Evolutionary conservation across 306 rosid species (phyloP).

Genomic region (Parietaria judaica): DNA sequence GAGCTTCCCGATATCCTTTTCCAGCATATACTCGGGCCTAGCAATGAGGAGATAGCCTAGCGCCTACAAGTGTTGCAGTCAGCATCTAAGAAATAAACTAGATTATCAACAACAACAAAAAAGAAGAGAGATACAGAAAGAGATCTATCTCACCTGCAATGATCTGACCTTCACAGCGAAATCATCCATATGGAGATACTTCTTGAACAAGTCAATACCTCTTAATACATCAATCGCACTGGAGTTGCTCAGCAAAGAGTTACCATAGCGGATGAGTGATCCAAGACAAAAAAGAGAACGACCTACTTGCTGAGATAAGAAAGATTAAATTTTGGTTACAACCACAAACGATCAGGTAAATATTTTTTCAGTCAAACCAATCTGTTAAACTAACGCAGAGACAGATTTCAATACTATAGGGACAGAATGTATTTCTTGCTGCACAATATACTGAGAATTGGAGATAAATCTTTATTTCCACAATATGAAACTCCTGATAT

Average conservation of each 20-base stretch:
- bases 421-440: slow-evolving; percentile 1
- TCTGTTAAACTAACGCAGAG: neutral
- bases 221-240: slow-evolving; percentile 37
- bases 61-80: slow-evolving; percentile 55
- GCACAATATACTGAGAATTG: neutral
- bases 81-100: slow-evolving; percentile 18
- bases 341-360: neutral
- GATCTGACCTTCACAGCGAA: slow-evolving; percentile 65
- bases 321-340: slow-evolving; percentile 7
- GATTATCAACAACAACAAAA: neutral
- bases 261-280: slow-evolving; percentile 85
- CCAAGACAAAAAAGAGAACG: slow-evolving; percentile 96
- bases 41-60: slow-evolving; percentile 87
- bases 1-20: slow-evolving; percentile 70
- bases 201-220: slow-evolving; percentile 62
- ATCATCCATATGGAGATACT: slow-evolving; percentile 64
- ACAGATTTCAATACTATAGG: neutral
- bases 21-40: slow-evolving; percentile 91
- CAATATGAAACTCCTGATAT: neutral
- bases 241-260: slow-evolving; percentile 47
- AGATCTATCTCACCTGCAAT: slow-evolving; percentile 52
- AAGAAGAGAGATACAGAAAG: slow-evolving; percentile 5
- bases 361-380: too few species aligned
- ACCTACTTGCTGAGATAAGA: slow-evolving; percentile 59
- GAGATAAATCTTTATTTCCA: neutral